Conservation (phyloP, 1,284 basidiomycete species). For the Trichosporon coremiiforme region DNA sequence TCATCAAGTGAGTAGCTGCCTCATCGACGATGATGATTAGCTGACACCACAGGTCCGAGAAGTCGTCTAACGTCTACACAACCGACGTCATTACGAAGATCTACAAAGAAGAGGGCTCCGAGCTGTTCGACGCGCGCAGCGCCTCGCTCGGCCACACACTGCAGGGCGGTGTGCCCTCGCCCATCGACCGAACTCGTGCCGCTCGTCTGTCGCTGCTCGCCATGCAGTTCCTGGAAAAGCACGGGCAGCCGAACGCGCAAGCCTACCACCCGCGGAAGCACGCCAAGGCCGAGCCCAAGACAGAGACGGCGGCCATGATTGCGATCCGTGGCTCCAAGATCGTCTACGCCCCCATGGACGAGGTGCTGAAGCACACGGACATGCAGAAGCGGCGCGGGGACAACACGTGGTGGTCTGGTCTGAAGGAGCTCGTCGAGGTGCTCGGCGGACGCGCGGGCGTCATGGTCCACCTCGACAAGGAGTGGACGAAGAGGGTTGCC, state of each 20-base stretch:
- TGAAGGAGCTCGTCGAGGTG: slow-evolving; percentile 71
- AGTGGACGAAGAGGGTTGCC: slow-evolving; percentile 13
- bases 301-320: slow-evolving; percentile 76
- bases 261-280: slow-evolving; percentile 27
- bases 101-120: slow-evolving; percentile 86
- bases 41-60: slow-evolving; percentile 69
- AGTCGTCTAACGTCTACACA: slow-evolving; percentile 82
- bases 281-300: slow-evolving; percentile 37
- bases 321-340: slow-evolving; percentile 81
- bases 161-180: slow-evolving; percentile 92
- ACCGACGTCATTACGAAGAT: slow-evolving; percentile 92
- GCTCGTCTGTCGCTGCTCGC: slow-evolving; percentile 86
- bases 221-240: slow-evolving; percentile 89
- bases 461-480: slow-evolving; percentile 30
- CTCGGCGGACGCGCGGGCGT: slow-evolving; percentile 59
- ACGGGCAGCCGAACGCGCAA: slow-evolving; percentile 61
- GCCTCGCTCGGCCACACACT: slow-evolving; percentile 95
- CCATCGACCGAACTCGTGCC: slow-evolving; percentile 87
- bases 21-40: no score
- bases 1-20: slow-evolving; percentile 71
- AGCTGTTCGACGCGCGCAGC: slow-evolving; percentile 89
- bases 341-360: slow-evolving; percentile 77
- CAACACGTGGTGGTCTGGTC: slow-evolving; percentile 75
- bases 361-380: slow-evolving; percentile 83
- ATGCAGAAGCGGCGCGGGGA: slow-evolving; percentile 85